Evolutionary conservation across 1,284 basidiomycete species (phyloP), one percentile per base, ranked within the genome.

Genomic region (Earliella scabrosa): DNA sequence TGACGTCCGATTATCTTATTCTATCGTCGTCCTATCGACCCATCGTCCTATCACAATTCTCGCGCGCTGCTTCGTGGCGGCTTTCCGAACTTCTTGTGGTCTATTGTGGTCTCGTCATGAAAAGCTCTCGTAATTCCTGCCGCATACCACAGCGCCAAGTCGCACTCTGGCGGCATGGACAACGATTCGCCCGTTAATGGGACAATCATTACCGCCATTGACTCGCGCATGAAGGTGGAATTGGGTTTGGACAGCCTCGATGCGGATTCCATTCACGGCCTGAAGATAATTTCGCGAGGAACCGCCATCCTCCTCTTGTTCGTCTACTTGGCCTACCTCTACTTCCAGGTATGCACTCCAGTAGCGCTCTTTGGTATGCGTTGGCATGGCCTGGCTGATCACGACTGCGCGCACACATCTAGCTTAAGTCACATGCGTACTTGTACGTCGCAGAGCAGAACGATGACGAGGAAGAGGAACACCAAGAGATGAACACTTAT

Each of bases 101-200:
- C 31, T 34, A 29, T 29, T 45, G 44, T 49, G 49, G 31, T 34
- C 27, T 21, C 32, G 13, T 49, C 46, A 27, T 54, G 89, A 44
- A 45, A 52, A 90, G 88, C 93, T 26, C 82, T 97, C 38, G 89
- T 95, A 59, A 89, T 97, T 55, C 94, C 94, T n/a, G 94, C 94
- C 29, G 94, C 94, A 1, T 96, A 93, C 68, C 82, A 87, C 67
- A 81, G 79, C 60, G 77, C 85, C 10, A 70, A 75, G 49, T 57
- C 59, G 10, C 65, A 65, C 43, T 38, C 46, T 3, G 62, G 59
- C 14, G 63, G 60, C 27, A 49, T 63, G 18, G 63, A 60, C 44
- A 45, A 39, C 29, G 26, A 5, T 21, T 21, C 29, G 16, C 20
- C 20, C 23, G 35, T 31, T 9, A 52, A 63, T 39, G 21, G 21